Percentiles rank a stretch among this genome's conserved stretches.
These are phyloP conservation scores for Camelina sativa DNA, from an alignment of 345 rosid genomes.

Conservation along the genomic window DNA sequence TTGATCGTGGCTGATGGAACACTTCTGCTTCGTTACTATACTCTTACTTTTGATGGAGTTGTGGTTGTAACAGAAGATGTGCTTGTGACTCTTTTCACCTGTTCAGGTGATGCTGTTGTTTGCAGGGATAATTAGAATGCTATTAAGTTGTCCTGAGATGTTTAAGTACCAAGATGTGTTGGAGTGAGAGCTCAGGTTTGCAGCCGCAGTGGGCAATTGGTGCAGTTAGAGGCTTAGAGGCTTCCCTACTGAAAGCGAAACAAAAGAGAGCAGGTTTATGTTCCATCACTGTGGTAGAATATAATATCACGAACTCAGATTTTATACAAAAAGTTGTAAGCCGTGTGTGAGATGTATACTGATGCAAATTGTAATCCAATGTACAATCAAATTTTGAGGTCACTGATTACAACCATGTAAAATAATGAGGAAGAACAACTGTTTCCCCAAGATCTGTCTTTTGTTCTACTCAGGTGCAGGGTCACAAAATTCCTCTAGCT, in stretches of 20 bases:
- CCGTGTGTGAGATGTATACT: slow-evolving; percentile 25
- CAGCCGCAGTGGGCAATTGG: slow-evolving; percentile 93
- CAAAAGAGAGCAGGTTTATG: slow-evolving; percentile 72
- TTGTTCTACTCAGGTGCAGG: slow-evolving; percentile 11
- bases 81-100: too few relatives aligned
- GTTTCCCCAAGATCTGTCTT: slow-evolving; percentile 18
- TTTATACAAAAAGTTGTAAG: not conserved
- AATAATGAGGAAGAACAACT: slow-evolving; percentile 19
- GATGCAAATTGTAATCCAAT: slow-evolving; percentile 36
- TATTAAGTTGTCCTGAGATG: slow-evolving; percentile 52
- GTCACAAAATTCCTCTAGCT: slow-evolving; percentile 18
- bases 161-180: slow-evolving; percentile 65
- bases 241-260: slow-evolving; percentile 85
- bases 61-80: too few relatives aligned
- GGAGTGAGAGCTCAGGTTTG: slow-evolving; percentile 89
- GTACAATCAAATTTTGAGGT: slow-evolving; percentile 40
- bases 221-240: slow-evolving; percentile 84
- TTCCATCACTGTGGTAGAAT: slow-evolving; percentile 55
- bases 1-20: too few relatives aligned
- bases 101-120: too few relatives aligned
- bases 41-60: too few relatives aligned
- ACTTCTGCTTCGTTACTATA: too few relatives aligned
- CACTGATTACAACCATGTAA: slow-evolving; percentile 33
- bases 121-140: too few relatives aligned
- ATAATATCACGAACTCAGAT: slow-evolving; percentile 16